Percentiles rank a stretch among this genome's conserved stretches.
phyloP scores from a whole-genome alignment of 805 yeast genomes.

The Saccharomycopsis oosterbeekiorum region DNA sequence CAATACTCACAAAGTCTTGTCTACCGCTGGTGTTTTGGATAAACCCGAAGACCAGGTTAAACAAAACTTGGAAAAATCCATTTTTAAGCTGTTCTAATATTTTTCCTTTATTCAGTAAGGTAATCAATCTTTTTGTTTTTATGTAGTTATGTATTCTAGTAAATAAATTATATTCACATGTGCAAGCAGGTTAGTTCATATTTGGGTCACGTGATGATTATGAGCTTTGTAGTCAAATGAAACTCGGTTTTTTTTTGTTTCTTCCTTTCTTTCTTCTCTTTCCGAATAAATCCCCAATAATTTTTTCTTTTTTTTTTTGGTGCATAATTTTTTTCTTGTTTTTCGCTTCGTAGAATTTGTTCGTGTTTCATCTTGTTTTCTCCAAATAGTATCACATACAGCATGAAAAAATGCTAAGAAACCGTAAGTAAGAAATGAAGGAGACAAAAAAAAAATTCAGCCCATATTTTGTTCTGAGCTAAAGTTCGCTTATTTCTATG shows the following conservation, averaged over 20 bases:
- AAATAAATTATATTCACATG: no score
- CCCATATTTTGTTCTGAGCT: not conserved
- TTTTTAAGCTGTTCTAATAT: slow-evolving; percentile 2
- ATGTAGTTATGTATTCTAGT: no score
- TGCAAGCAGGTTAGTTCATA: no score
- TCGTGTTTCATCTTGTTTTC: not conserved
- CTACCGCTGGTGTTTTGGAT: slow-evolving; percentile 50
- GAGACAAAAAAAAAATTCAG: not conserved
- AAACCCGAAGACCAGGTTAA: slow-evolving; percentile 27
- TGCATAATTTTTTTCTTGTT: not conserved
- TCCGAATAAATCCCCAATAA: not conserved
- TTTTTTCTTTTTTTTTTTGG: not conserved
- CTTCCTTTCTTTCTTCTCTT: not conserved
- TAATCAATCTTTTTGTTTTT: no score
- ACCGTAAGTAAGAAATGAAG: no score
- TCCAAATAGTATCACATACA: not conserved
- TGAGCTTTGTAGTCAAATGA: no score
- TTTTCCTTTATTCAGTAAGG: no score
- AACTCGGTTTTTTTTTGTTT: not conserved
- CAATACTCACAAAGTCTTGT: slow-evolving; percentile 48
- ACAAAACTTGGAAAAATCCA: slow-evolving; percentile 27
- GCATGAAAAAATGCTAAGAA: not conserved
- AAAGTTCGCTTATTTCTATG: no score
- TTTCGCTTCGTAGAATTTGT: not conserved
- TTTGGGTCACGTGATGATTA: no score